Percentiles rank a stretch among this genome's conserved stretches.
phyloP scores from a whole-genome alignment of 345 rosid species.

The Arabis alpina region DNA sequence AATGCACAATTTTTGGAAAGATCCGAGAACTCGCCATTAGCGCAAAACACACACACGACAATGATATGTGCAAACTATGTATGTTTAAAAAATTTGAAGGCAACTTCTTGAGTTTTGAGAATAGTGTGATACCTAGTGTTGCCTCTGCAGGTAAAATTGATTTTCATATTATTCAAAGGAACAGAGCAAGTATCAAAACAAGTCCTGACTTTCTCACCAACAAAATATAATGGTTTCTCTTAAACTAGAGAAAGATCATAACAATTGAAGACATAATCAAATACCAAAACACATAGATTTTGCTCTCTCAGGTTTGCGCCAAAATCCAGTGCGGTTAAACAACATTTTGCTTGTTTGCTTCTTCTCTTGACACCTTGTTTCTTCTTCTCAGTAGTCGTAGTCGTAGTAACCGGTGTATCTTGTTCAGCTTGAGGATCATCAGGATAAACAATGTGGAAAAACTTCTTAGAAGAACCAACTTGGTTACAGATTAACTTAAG shows the following conservation, averaged over 20 bases:
- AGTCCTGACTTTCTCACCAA: conserved; percentile 18
- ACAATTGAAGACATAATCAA: background rate
- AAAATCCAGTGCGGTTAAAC: background rate
- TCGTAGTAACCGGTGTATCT: conserved; percentile 39
- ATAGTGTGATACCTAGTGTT: background rate
- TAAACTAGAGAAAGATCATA: background rate
- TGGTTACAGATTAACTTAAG: conserved; percentile 80
- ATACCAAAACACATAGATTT: conserved; percentile 9
- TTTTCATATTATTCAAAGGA: conserved; percentile 19
- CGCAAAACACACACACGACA: no score
- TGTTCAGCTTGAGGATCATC: conserved; percentile 57
- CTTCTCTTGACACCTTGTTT: conserved; percentile 24
- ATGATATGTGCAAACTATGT: no score
- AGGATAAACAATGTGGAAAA: conserved; percentile 67
- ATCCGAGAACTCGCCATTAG: no score
- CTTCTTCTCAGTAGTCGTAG: conserved; percentile 43
- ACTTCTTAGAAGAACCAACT: conserved; percentile 82
- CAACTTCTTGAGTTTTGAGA: background rate
- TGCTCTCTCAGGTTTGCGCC: background rate
- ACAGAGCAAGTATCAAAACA: background rate
- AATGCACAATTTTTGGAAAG: no score
- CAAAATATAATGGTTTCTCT: conserved; percentile 6
- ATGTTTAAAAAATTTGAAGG: background rate
- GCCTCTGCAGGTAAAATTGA: background rate
- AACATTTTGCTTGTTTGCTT: conserved; percentile 22